Conservation (phyloP, 495 filamentous ascomycete genomes). For the Parachaetomium inaequale region DNA sequence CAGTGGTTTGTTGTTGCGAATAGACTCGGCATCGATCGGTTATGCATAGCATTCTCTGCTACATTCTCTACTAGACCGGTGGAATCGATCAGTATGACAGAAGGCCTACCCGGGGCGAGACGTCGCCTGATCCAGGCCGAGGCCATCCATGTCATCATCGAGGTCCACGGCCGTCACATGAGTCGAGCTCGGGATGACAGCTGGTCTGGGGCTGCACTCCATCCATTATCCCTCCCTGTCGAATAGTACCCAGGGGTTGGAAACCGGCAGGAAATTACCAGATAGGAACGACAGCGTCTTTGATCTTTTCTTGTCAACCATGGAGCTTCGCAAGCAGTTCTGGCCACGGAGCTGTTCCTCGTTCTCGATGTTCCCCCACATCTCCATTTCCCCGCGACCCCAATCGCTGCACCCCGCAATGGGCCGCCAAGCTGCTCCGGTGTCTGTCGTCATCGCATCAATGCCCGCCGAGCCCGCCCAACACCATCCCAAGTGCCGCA, state of each 20-base stretch:
- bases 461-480: neutral
- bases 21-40: no score
- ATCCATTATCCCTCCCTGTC: neutral
- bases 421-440: neutral
- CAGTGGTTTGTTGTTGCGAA: no score
- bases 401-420: neutral
- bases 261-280: no score
- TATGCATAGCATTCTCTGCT: no score
- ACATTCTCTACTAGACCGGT: no score
- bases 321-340: neutral
- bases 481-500: neutral
- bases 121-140: neutral
- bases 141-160: neutral
- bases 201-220: neutral
- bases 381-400: neutral
- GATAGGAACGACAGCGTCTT: no score
- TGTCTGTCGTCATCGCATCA: constrained; percentile 4
- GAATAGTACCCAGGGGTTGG: no score
- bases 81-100: neutral
- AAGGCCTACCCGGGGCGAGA: neutral
- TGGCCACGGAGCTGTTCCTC: no score
- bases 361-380: constrained; percentile 12
- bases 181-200: neutral
- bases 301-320: neutral
- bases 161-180: neutral